Evolutionary conservation across 352 stramenopile species (phyloP).

Genomic region (Globisporangium viniferum): DNA sequence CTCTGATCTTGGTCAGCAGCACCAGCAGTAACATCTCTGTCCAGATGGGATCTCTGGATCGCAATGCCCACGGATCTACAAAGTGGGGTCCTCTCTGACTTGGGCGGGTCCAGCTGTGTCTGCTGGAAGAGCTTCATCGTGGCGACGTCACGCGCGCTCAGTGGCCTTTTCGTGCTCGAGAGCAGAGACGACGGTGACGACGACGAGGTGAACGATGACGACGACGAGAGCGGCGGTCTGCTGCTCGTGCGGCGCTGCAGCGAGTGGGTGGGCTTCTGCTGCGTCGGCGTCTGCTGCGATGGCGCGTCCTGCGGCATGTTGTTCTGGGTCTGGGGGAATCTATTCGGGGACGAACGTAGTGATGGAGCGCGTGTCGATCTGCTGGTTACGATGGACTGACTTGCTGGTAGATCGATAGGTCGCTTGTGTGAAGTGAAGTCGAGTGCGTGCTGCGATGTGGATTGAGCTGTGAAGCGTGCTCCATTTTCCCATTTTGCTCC

Average conservation of each 20-base stretch:
- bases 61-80: slow-evolving; percentile 15
- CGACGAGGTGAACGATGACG: background rate
- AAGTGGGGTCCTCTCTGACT: slow-evolving; percentile 5
- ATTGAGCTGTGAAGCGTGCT: slow-evolving; percentile 1
- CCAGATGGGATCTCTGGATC: slow-evolving; percentile 8
- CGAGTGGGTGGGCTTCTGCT: background rate
- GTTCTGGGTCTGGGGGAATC: background rate
- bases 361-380: background rate
- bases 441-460: slow-evolving; percentile 1
- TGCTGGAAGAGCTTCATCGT: slow-evolving; percentile 24
- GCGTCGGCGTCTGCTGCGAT: background rate
- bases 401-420: background rate
- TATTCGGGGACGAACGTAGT: background rate
- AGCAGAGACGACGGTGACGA: background rate
- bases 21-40: background rate
- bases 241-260: slow-evolving; percentile 6
- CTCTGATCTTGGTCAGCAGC: background rate
- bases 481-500: background rate
- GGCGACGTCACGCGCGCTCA: slow-evolving; percentile 23
- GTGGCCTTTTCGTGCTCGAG: background rate
- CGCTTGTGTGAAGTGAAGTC: background rate
- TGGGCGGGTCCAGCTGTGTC: background rate
- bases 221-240: slow-evolving; percentile 11
- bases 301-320: slow-evolving; percentile 8
- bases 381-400: background rate